Percentiles rank a stretch among this genome's conserved stretches.
These are phyloP conservation scores for Juglanconis juglandina DNA, from an alignment of 2,329 filamentous ascomycete species.

Conservation along the genomic window DNA sequence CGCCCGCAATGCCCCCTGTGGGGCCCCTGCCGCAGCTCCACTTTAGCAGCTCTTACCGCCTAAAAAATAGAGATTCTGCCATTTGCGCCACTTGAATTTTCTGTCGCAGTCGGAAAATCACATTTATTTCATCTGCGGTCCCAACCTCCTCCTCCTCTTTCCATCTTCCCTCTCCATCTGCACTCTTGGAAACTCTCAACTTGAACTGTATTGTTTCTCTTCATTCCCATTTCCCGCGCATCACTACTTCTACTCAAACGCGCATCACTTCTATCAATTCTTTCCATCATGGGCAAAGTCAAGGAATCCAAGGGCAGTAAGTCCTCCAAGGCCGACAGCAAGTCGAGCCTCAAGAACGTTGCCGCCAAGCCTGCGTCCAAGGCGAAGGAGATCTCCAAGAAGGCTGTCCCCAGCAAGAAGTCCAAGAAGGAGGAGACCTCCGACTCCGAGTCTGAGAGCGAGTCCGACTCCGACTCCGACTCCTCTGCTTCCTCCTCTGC, in stretches of 20 bases:
- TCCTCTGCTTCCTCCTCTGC: conserved; percentile 35
- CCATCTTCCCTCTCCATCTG: conserved; percentile 6
- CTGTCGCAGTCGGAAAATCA: neutral
- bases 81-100: conserved; percentile 2
- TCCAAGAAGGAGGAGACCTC: conserved; percentile 40
- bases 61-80: neutral
- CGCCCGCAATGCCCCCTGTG: neutral
- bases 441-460: conserved; percentile 32
- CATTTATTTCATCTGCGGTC: conserved; percentile 13
- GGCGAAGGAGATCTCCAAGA: conserved; percentile 57
- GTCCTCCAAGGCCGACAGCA: conserved; percentile 44
- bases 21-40: neutral
- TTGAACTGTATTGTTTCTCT: neutral
- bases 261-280: conserved; percentile 16
- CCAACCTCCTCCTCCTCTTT: neutral
- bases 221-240: conserved; percentile 5
- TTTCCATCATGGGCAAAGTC: conserved; percentile 59
- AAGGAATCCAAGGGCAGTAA: conserved; percentile 57
- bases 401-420: conserved; percentile 46
- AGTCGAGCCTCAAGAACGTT: conserved; percentile 59
- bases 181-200: conserved; percentile 11
- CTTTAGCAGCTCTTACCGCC: neutral
- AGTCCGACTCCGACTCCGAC: conserved; percentile 29
- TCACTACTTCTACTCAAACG: conserved; percentile 7
- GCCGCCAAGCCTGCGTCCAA: conserved; percentile 64